These are phyloP conservation scores for Magnusiomyces ingens DNA, from an alignment of 1,139 yeast species.

Conservation along the genomic window DNA sequence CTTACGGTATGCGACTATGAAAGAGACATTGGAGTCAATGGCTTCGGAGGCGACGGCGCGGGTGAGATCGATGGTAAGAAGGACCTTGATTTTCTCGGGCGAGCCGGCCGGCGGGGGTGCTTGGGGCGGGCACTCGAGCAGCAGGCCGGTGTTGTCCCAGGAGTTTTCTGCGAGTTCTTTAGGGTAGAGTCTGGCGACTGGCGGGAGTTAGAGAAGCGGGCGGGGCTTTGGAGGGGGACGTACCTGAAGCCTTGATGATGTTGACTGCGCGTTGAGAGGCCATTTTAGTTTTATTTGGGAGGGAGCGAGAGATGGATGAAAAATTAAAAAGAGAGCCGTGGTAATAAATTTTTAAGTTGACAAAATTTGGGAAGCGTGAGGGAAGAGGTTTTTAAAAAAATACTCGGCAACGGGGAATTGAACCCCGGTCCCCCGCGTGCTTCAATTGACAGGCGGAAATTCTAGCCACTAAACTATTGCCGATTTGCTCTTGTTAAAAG, in stretches of 20 bases:
- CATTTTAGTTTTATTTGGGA: slow-evolving; percentile 6
- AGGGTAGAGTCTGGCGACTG: slow-evolving; percentile 66
- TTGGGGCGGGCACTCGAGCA: slow-evolving; percentile 54
- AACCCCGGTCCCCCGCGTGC: slow-evolving; percentile 17
- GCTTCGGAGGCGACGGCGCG: slow-evolving; percentile 84
- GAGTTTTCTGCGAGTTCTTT: slow-evolving; percentile 67
- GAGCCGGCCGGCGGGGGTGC: slow-evolving; percentile 16
- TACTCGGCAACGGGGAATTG: slow-evolving; percentile 15
- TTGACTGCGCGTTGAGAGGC: slow-evolving; percentile 19
- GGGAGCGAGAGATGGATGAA: too few species aligned
- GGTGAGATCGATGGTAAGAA: slow-evolving; percentile 82
- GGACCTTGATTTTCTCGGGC: slow-evolving; percentile 38
- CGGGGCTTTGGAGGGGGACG: background rate
- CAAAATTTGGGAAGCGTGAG: too few species aligned
- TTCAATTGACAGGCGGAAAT: slow-evolving; percentile 14
- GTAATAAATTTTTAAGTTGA: too few species aligned
- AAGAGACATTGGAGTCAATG: slow-evolving; percentile 38
- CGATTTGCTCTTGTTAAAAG: background rate
- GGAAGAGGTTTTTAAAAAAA: too few species aligned
- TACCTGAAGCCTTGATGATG: slow-evolving; percentile 16
- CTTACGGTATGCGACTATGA: slow-evolving; percentile 69
- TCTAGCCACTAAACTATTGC: slow-evolving; percentile 16
- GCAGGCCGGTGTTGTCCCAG: slow-evolving; percentile 92
- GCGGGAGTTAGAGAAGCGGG: background rate
- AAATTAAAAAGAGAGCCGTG: too few species aligned